Percentiles rank a stretch among this genome's conserved stretches.
Conservation (phyloP, 2,329 filamentous ascomycete species). For the Penicillium sp. region DNA sequence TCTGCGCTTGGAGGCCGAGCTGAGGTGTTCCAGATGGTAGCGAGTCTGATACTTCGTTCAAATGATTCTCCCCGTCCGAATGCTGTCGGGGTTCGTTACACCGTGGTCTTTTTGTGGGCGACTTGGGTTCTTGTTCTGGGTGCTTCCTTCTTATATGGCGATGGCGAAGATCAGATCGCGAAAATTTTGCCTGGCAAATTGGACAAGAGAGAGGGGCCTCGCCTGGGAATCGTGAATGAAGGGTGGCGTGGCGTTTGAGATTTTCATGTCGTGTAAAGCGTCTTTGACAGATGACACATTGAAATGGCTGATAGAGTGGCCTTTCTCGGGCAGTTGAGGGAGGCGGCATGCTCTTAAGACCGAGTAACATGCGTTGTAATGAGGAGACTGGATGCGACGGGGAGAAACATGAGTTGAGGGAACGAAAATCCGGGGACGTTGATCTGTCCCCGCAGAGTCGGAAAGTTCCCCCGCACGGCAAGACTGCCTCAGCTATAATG, state of each 20-base stretch:
- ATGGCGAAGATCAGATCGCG: constrained; percentile 41
- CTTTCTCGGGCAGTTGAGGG: neutral
- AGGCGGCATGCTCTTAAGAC: neutral
- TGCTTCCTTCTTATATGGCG: constrained; percentile 48
- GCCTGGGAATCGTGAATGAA: constrained; percentile 36
- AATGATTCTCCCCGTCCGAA: neutral
- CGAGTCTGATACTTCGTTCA: neutral
- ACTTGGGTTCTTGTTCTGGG: constrained; percentile 23
- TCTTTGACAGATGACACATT: constrained; percentile 41
- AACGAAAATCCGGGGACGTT: no score
- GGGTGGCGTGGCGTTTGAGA: constrained; percentile 44
- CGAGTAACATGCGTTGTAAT: no score
- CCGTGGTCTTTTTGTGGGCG: constrained; percentile 5
- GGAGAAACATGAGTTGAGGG: no score
- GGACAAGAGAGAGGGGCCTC: constrained; percentile 36
- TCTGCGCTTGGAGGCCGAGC: neutral
- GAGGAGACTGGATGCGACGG: no score
- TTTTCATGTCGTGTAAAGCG: constrained; percentile 45
- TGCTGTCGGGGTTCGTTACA: neutral
- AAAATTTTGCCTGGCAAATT: constrained; percentile 43
- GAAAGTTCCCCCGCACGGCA: no score
- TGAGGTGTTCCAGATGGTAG: neutral
- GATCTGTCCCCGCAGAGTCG: no score
- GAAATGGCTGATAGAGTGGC: constrained; percentile 37
- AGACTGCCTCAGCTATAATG: no score